Percentiles rank a stretch among this genome's conserved stretches.
Evolutionary conservation across 2,329 filamentous ascomycete species (phyloP).

Genomic region (Sporothrix pseudoabietina): DNA sequence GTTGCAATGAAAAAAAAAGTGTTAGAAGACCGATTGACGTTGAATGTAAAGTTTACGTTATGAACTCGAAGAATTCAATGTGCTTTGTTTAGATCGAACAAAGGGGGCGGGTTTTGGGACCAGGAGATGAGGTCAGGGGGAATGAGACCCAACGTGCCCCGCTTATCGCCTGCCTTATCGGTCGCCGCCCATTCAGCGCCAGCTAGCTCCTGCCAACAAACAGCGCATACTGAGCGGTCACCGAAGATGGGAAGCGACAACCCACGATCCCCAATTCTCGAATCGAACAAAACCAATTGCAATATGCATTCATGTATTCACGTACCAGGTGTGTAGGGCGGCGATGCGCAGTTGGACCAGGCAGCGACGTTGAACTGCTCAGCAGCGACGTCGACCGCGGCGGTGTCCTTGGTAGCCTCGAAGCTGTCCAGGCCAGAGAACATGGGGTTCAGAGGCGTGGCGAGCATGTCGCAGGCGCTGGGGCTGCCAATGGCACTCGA

Average conservation of each 20-base stretch:
- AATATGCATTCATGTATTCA: background rate
- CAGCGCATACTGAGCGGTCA: conserved; percentile 20
- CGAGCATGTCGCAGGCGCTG: conserved; percentile 72
- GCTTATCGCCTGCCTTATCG: conserved; percentile 9
- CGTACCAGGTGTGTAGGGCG: conserved; percentile 90
- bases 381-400: conserved; percentile 68
- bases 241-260: conserved; percentile 14
- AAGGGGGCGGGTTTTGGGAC: background rate
- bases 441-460: conserved; percentile 80
- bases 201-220: background rate
- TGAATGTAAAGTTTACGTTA: background rate
- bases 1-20: conserved; percentile 30
- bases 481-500: conserved; percentile 87
- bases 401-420: conserved; percentile 68
- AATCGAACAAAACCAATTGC: background rate
- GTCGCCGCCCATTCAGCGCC: background rate
- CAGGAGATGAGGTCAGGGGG: conserved; percentile 4
- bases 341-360: conserved; percentile 76
- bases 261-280: too few relatives aligned
- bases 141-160: conserved; percentile 1
- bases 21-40: conserved; percentile 19
- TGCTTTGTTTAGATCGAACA: conserved; percentile 20
- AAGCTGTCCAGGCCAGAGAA: conserved; percentile 72
- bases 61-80: background rate
- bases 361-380: conserved; percentile 74